Evolutionary conservation across 192 early-diverging fungal genomes (phyloP).

Genomic region (Phycomyces nitens): DNA sequence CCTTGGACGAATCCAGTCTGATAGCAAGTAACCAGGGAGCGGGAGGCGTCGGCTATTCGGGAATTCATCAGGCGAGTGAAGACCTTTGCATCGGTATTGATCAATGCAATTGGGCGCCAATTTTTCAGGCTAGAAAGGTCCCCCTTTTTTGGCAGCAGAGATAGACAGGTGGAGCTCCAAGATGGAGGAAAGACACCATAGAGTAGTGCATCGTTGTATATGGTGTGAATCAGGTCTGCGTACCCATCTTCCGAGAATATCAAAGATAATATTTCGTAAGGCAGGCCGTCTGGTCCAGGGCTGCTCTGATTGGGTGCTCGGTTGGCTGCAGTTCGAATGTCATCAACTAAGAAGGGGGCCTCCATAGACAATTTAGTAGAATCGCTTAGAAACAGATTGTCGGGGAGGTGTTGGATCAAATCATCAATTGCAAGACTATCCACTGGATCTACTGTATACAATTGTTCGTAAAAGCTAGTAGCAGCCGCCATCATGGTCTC

Average conservation of each 20-base stretch:
- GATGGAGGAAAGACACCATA: not conserved
- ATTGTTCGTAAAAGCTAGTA: too few relatives aligned
- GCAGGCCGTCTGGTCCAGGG: slow-evolving; percentile 17
- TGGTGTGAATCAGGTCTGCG: not conserved
- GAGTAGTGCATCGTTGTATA: not conserved
- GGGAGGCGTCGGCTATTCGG: not conserved
- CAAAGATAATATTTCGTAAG: too few relatives aligned
- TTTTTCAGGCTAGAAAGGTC: slow-evolving; percentile 16
- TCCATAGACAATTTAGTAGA: not conserved
- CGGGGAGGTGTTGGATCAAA: too few relatives aligned
- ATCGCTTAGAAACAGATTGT: too few relatives aligned
- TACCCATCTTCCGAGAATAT: not conserved
- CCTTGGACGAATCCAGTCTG: slow-evolving; percentile 23
- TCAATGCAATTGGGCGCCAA: slow-evolving; percentile 19
- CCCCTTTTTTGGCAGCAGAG: slow-evolving; percentile 26
- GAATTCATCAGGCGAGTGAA: slow-evolving; percentile 16
- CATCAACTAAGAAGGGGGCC: not conserved
- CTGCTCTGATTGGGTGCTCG: not conserved
- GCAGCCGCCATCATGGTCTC: too few relatives aligned
- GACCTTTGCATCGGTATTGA: slow-evolving; percentile 20
- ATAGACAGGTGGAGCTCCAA: not conserved
- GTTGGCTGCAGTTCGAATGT: not conserved
- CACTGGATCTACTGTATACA: too few relatives aligned
- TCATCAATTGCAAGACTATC: too few relatives aligned
- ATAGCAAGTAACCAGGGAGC: slow-evolving; percentile 1